These are phyloP conservation scores for Dryadomyces quercus-mongolicae DNA, from an alignment of 2,329 filamentous ascomycete species.

Conservation along the genomic window DNA sequence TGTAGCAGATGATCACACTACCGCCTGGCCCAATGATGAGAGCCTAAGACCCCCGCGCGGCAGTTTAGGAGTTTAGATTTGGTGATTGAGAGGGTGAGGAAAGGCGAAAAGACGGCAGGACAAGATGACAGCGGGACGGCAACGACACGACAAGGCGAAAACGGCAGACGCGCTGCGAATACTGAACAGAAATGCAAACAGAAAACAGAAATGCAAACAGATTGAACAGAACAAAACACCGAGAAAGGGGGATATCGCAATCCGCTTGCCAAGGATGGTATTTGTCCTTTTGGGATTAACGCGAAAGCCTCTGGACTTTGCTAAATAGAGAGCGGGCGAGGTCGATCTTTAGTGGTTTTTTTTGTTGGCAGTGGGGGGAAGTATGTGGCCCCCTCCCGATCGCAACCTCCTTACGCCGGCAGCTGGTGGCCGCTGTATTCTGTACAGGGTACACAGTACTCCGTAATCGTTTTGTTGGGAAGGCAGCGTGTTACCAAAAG, in stretches of 20 bases:
- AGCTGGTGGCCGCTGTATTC: no score
- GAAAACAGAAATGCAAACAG: neutral
- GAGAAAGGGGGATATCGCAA: neutral
- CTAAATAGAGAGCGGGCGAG: neutral
- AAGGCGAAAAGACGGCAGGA: neutral
- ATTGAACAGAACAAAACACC: neutral
- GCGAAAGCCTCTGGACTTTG: neutral
- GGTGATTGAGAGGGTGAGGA: no score
- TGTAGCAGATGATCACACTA: neutral
- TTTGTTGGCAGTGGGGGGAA: neutral
- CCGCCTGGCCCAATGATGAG: neutral
- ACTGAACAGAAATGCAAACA: neutral
- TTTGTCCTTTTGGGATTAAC: neutral
- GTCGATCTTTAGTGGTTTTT: neutral
- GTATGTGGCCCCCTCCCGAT: neutral
- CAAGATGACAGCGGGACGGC: neutral
- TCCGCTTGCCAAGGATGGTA: neutral
- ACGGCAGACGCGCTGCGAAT: no score
- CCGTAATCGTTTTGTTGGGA: neutral
- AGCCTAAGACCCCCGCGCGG: neutral
- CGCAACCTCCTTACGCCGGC: neutral
- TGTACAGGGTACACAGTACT: no score
- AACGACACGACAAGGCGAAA: neutral
- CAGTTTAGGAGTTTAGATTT: no score
- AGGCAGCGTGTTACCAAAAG: neutral